Percentiles rank a stretch among this genome's conserved stretches.
phyloP scores from a whole-genome alignment of 305 asterid genomes.

The Euphrasia arctica region DNA sequence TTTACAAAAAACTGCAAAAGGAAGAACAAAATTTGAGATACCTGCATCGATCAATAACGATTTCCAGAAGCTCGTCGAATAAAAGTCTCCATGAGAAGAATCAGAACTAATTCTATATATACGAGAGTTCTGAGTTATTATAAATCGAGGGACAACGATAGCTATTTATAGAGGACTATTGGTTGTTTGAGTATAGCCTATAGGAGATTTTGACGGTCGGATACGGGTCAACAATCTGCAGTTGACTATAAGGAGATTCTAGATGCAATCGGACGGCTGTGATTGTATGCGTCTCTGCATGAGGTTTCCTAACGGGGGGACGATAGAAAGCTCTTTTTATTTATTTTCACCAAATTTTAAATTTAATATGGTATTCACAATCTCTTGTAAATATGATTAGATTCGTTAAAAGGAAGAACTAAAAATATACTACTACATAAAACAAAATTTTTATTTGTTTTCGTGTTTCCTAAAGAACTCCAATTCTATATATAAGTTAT shows the following conservation, averaged over 20 bases:
- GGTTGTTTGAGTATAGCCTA: too few relatives aligned
- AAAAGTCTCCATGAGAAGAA: not conserved
- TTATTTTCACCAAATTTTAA: too few relatives aligned
- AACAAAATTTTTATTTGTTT: too few relatives aligned
- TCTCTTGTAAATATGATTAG: too few relatives aligned
- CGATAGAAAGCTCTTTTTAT: too few relatives aligned
- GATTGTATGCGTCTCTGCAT: not conserved
- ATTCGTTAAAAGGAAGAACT: too few relatives aligned
- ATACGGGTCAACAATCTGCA: not conserved
- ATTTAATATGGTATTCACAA: too few relatives aligned
- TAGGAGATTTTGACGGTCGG: not conserved
- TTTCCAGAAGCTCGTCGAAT: not conserved
- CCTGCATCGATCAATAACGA: not conserved
- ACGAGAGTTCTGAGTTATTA: not conserved
- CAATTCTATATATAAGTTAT: too few relatives aligned
- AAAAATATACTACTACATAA: too few relatives aligned
- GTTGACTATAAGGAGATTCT: not conserved
- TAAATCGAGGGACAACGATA: not conserved
- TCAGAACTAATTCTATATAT: not conserved
- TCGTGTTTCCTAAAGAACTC: too few relatives aligned
- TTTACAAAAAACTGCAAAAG: not conserved
- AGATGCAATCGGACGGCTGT: conserved; percentile 1
- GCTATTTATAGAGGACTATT: not conserved
- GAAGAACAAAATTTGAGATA: not conserved
- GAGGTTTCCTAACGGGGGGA: not conserved